Percentiles rank a stretch among this genome's conserved stretches.
Conservation (phyloP, 2,329 filamentous ascomycete species). For the Alternaria sp. region DNA sequence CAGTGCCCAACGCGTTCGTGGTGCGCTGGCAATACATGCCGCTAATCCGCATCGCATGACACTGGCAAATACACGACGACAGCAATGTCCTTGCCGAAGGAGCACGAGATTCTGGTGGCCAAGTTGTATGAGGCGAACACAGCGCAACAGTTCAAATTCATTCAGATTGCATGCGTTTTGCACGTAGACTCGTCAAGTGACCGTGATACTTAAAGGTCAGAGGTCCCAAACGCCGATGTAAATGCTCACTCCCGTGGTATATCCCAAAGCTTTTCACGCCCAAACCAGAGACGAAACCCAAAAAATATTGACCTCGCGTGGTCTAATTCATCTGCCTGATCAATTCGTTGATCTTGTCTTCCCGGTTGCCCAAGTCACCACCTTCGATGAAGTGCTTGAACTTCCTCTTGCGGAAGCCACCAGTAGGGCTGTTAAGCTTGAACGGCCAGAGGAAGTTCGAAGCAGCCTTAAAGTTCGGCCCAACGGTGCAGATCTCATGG, state of each 20-base stretch:
- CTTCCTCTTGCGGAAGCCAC: slow-evolving; percentile 95
- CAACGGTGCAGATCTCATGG: slow-evolving; percentile 96
- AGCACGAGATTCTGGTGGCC: background rate
- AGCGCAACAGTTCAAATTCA: background rate
- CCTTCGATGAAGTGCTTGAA: slow-evolving; percentile 99
- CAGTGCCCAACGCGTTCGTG: background rate
- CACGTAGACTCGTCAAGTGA: slow-evolving; percentile 22
- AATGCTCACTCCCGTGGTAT: slow-evolving; percentile 30
- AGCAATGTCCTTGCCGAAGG: background rate
- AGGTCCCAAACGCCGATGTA: slow-evolving; percentile 26
- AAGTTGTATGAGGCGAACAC: background rate
- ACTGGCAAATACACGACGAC: background rate
- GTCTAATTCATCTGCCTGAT: slow-evolving; percentile 98
- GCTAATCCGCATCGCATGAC: background rate
- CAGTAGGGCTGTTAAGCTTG: slow-evolving; percentile 98
- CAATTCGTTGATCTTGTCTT: slow-evolving; percentile 96
- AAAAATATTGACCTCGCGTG: background rate
- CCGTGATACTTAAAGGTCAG: slow-evolving; percentile 11
- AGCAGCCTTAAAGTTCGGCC: slow-evolving; percentile 98
- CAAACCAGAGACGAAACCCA: slow-evolving; percentile 10
- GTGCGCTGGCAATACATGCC: background rate
- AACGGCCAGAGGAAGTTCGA: slow-evolving; percentile 99
- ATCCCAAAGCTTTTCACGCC: slow-evolving; percentile 21
- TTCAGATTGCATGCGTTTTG: slow-evolving; percentile 14
- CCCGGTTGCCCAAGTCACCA: slow-evolving; percentile 97